A percentile compares a stretch with the other conserved stretches of the same genome.
phyloP scores from a whole-genome alignment of 495 filamentous ascomycete species.

The Massariosphaeria phaeospora region DNA sequence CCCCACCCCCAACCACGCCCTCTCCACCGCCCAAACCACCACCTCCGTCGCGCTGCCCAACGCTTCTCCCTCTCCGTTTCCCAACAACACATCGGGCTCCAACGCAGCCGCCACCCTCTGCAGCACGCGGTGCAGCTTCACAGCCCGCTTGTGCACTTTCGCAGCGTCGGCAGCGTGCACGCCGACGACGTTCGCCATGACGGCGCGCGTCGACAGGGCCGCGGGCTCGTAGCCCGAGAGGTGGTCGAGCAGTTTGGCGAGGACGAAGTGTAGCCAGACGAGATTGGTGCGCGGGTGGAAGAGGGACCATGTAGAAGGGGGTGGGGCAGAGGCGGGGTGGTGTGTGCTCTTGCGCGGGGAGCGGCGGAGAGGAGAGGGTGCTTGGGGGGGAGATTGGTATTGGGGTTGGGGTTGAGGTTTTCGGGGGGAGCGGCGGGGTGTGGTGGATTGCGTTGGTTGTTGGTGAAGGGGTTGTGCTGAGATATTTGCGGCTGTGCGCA shows the following conservation, averaged over 20 bases:
- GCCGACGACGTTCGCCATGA: constrained; percentile 8
- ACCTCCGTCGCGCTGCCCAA: constrained; percentile 34
- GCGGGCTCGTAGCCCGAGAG: constrained; percentile 6
- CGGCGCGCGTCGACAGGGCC: neutral
- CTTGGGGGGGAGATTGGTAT: too few relatives aligned
- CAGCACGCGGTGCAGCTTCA: constrained; percentile 30
- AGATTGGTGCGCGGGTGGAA: constrained; percentile 42
- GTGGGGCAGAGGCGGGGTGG: neutral
- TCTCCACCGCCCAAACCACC: constrained; percentile 36
- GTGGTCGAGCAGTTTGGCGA: constrained; percentile 32
- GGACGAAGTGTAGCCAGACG: constrained; percentile 42
- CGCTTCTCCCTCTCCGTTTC: constrained; percentile 5
- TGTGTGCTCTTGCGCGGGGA: neutral
- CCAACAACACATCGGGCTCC: constrained; percentile 30
- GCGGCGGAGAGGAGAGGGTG: too few relatives aligned
- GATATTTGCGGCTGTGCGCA: constrained; percentile 34
- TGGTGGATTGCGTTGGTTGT: neutral
- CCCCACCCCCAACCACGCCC: constrained; percentile 35
- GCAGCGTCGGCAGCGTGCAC: neutral
- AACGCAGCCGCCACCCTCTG: constrained; percentile 26
- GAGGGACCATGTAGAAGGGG: constrained; percentile 28
- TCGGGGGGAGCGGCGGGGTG: constrained; percentile 10
- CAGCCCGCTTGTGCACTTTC: constrained; percentile 30
- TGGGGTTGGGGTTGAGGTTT: too few relatives aligned
- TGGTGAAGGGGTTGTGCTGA: too few relatives aligned